Conservation (phyloP, 164 flowering plant genomes). For the Stephania cephalantha region DNA sequence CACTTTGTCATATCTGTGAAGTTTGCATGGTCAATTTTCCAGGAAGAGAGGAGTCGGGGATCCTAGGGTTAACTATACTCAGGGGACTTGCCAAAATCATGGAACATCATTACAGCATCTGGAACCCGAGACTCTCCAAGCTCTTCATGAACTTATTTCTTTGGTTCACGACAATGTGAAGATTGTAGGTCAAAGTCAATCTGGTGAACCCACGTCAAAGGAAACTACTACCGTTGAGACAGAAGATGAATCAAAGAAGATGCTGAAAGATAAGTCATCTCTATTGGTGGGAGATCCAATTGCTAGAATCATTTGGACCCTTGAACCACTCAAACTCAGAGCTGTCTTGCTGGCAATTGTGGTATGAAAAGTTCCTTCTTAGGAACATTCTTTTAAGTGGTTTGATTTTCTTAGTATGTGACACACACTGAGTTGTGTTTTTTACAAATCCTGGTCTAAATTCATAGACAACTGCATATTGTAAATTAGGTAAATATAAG, state of each 20-base stretch:
- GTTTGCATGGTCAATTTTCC: background rate
- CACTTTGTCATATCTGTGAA: constrained; percentile 6
- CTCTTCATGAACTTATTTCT: constrained; percentile 73
- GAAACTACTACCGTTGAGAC: constrained; percentile 19
- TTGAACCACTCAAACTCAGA: constrained; percentile 51
- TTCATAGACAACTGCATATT: background rate
- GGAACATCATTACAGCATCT: constrained; percentile 35
- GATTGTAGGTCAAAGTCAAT: constrained; percentile 26
- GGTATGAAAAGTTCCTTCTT: constrained; percentile 43
- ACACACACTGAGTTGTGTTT: background rate
- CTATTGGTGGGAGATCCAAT: constrained; percentile 62
- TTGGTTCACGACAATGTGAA: constrained; percentile 63
- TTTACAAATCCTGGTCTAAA: no score
- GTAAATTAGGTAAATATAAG: background rate
- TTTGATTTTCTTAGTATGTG: background rate
- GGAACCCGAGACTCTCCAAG: constrained; percentile 42
- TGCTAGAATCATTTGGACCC: constrained; percentile 55
- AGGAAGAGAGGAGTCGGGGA: constrained; percentile 17
- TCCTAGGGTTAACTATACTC: constrained; percentile 12
- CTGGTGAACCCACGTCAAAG: constrained; percentile 21
- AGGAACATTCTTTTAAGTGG: background rate
- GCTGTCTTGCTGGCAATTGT: constrained; percentile 63
- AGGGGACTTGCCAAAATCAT: constrained; percentile 24
- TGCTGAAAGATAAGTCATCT: constrained; percentile 19
- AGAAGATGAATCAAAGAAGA: constrained; percentile 21